Conservation (phyloP, 805 yeast species). For the Kodamaea leandrae region DNA sequence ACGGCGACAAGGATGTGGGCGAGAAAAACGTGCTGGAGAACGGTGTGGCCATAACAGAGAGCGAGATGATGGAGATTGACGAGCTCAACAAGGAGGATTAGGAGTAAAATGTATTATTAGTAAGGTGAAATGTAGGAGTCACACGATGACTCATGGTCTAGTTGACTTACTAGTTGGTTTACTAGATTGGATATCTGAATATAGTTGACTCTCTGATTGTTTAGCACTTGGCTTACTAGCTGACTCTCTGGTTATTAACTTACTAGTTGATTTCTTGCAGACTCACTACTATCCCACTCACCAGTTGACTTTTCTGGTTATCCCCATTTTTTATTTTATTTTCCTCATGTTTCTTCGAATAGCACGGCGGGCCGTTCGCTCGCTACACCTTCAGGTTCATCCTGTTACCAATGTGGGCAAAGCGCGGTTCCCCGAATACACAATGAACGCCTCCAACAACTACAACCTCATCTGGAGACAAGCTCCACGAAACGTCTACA, state of each 20-base stretch:
- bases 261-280: no score
- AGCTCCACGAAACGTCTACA: conserved; percentile 69
- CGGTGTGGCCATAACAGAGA: conserved; percentile 33
- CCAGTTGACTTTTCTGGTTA: not conserved
- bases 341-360: not conserved
- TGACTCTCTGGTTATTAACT: no score
- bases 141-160: not conserved
- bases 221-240: no score
- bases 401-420: conserved; percentile 5
- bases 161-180: no score
- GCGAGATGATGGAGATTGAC: conserved; percentile 37
- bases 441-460: conserved; percentile 54
- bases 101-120: not conserved
- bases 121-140: not conserved
- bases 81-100: conserved; percentile 27
- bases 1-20: conserved; percentile 49
- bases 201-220: no score
- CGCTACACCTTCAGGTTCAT: conserved; percentile 7
- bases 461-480: conserved; percentile 67
- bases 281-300: no score
- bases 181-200: no score
- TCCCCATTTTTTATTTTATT: not conserved
- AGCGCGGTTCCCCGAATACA: conserved; percentile 48
- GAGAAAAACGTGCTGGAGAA: conserved; percentile 24
- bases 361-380: not conserved